phyloP scores from a whole-genome alignment of 75 land plant species.

The Gnetum montanum region DNA sequence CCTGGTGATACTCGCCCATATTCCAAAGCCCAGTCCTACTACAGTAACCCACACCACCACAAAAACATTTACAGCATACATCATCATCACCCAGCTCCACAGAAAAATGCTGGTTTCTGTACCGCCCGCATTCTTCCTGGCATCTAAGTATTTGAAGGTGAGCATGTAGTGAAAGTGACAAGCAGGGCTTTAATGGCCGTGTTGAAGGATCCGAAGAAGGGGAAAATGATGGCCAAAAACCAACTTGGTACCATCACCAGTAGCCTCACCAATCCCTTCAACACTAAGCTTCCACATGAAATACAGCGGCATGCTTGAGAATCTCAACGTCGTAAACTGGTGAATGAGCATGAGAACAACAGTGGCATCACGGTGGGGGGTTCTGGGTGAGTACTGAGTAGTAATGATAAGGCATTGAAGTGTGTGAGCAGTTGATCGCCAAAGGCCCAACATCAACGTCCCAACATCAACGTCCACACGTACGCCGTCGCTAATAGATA shows the following conservation, averaged over 20 bases:
- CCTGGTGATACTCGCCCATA: conserved; percentile 92
- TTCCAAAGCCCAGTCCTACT: conserved; percentile 85
- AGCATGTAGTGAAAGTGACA: conserved; percentile 33
- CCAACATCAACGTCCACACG: conserved; percentile 56
- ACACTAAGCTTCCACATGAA: conserved; percentile 63
- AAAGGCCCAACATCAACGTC: conserved; percentile 68
- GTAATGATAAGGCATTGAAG: conserved; percentile 52
- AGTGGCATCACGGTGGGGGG: conserved; percentile 37
- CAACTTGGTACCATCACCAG: conserved; percentile 64
- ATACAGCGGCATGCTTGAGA: conserved; percentile 78
- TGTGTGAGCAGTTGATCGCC: conserved; percentile 46
- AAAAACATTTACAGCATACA: conserved; percentile 69
- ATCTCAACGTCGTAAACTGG: conserved; percentile 87
- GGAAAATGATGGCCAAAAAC: conserved; percentile 67
- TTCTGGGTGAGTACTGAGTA: conserved; percentile 46
- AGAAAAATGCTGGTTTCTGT: conserved; percentile 83
- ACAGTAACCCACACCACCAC: conserved; percentile 73
- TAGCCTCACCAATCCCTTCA: conserved; percentile 41
- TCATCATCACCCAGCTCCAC: conserved; percentile 80
- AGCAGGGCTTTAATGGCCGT: conserved; percentile 24
- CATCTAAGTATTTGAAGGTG: conserved; percentile 32
- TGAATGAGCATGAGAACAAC: conserved; percentile 77
- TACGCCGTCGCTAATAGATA: conserved; percentile 60
- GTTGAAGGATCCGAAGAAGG: conserved; percentile 79
- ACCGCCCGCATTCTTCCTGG: conserved; percentile 49